phyloP scores from a whole-genome alignment of 1,139 yeast genomes.

The Hyphopichia burtonii region DNA sequence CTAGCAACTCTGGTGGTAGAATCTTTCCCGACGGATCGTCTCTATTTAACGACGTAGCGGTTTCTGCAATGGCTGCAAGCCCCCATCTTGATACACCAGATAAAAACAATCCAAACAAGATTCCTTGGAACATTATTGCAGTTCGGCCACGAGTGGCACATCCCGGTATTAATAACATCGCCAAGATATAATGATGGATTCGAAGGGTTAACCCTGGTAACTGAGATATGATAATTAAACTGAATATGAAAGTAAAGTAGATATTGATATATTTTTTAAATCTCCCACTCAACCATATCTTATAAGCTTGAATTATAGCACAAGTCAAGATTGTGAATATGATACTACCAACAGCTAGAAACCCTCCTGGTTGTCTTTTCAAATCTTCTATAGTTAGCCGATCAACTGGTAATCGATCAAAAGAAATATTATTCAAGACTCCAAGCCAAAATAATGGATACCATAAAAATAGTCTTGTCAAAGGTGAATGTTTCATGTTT shows the following conservation, averaged over 20 bases:
- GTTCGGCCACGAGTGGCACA: conserved; percentile 76
- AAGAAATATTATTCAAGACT: conserved; percentile 79
- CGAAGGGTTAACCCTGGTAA: conserved; percentile 75
- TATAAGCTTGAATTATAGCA: conserved; percentile 71
- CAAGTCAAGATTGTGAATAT: conserved; percentile 47
- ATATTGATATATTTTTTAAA: conserved; percentile 55
- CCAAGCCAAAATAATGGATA: conserved; percentile 86
- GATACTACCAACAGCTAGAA: conserved; percentile 59
- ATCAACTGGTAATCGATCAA: conserved; percentile 86
- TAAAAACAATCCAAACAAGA: conserved; percentile 73
- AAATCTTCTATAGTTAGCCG: conserved; percentile 72
- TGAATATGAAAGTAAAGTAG: conserved; percentile 49
- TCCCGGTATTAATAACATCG: conserved; percentile 78
- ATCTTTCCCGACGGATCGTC: conserved; percentile 71
- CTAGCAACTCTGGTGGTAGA: conserved; percentile 55
- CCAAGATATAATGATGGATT: conserved; percentile 86
- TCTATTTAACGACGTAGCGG: conserved; percentile 62
- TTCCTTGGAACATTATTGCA: conserved; percentile 77
- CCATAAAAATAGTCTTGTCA: conserved; percentile 66
- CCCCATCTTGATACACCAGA: conserved; percentile 95
- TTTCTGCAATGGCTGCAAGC: conserved; percentile 83
- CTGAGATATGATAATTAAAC: conserved; percentile 45
- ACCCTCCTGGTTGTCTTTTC: conserved; percentile 73
- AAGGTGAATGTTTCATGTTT: conserved; percentile 30
- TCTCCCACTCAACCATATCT: conserved; percentile 78